These are phyloP conservation scores for Medicago lupulina DNA, from an alignment of 306 rosid genomes.

Conservation along the genomic window DNA sequence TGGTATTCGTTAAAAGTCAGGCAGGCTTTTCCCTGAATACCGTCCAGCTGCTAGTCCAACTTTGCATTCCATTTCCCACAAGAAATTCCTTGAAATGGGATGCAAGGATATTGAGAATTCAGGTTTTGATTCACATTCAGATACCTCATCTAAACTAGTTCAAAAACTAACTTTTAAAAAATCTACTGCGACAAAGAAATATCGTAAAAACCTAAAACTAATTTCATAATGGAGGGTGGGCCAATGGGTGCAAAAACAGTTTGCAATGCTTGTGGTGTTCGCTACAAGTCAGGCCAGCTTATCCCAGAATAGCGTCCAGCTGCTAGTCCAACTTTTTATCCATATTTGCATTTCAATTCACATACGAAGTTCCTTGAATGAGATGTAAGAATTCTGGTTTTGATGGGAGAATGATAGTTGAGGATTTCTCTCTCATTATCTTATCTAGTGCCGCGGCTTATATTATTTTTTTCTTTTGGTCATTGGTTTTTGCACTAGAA, in stretches of 20 bases:
- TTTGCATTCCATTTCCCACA: too few species aligned
- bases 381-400: slow-evolving; percentile 24
- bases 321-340: too few species aligned
- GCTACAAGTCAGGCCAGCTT: too few species aligned
- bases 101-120: slow-evolving; percentile 36
- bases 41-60: too few species aligned
- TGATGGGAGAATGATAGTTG: slow-evolving; percentile 49
- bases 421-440: slow-evolving; percentile 30
- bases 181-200: too few species aligned
- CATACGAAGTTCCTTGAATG: slow-evolving; percentile 78
- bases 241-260: too few species aligned
- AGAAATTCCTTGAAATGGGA: slow-evolving; percentile 67
- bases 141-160: slow-evolving; percentile 62
- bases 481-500: slow-evolving; percentile 84
- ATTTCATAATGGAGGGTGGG: too few species aligned
- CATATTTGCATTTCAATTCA: slow-evolving; percentile 63
- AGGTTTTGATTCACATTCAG: slow-evolving; percentile 10
- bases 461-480: slow-evolving; percentile 62
- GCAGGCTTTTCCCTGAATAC: too few species aligned
- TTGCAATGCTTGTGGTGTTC: slow-evolving; percentile 18
- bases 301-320: too few species aligned
- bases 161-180: slow-evolving; percentile 43
- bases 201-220: too few species aligned
- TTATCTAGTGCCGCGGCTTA: slow-evolving; percentile 51
- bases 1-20: slow-evolving; percentile 16